Conservation (phyloP, 805 yeast genomes). For the Candida palmyrensis region DNA sequence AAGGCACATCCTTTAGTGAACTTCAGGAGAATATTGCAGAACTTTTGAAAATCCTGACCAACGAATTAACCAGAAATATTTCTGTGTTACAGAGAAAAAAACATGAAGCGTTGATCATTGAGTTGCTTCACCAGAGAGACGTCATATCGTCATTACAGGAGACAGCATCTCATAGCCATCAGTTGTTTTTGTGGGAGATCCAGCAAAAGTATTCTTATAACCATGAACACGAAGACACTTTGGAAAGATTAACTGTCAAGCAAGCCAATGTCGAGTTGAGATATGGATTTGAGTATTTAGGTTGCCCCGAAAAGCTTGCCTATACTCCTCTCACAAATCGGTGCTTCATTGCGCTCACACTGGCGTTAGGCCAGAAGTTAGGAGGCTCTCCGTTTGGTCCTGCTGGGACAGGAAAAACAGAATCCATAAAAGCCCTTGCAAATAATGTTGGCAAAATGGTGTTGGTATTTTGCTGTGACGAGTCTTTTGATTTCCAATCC, state of each 20-base stretch:
- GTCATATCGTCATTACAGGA: slow-evolving; percentile 20
- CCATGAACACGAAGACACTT: slow-evolving; percentile 13
- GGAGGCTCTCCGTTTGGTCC: slow-evolving; percentile 97
- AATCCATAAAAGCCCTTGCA: slow-evolving; percentile 80
- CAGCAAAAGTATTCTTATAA: slow-evolving; percentile 48
- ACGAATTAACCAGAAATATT: slow-evolving; percentile 15
- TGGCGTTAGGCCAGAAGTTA: slow-evolving; percentile 62
- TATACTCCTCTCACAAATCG: slow-evolving; percentile 67
- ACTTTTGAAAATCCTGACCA: slow-evolving; percentile 12
- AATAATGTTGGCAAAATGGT: slow-evolving; percentile 76
- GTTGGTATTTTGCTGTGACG: slow-evolving; percentile 87
- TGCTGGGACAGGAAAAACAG: slow-evolving; percentile 97
- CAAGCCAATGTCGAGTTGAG: slow-evolving; percentile 46
- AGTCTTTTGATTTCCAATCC: slow-evolving; percentile 74
- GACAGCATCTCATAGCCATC: slow-evolving; percentile 5
- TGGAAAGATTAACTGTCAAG: slow-evolving; percentile 37
- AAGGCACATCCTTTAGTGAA: slow-evolving; percentile 10
- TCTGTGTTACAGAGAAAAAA: slow-evolving; percentile 33
- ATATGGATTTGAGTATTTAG: slow-evolving; percentile 83
- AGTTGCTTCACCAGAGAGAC: slow-evolving; percentile 55
- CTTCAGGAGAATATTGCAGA: neutral
- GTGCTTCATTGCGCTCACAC: slow-evolving; percentile 64
- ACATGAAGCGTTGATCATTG: slow-evolving; percentile 60
- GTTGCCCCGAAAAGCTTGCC: slow-evolving; percentile 68
- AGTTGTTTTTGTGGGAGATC: slow-evolving; percentile 41